A percentile compares a stretch with the other conserved stretches of the same genome.
These are phyloP conservation scores for Phytophthora macrochlamydospora DNA, from an alignment of 352 stramenopile genomes.

Conservation along the genomic window DNA sequence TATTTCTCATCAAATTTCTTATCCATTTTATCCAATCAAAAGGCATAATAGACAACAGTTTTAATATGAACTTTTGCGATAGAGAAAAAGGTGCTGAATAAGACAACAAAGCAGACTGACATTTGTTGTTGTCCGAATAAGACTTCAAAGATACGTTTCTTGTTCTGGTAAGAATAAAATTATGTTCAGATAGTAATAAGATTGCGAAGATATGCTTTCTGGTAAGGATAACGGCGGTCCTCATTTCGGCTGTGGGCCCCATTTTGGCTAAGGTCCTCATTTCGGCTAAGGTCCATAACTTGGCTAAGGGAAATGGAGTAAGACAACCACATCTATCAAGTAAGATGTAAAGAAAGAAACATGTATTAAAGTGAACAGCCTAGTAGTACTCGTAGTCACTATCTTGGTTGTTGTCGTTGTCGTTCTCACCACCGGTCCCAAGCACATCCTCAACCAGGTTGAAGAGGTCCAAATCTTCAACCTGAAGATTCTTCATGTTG, in stretches of 20 bases:
- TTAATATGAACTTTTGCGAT: too few species aligned
- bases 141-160: too few species aligned
- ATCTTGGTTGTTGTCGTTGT: constrained; percentile 1
- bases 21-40: too few species aligned
- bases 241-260: background rate
- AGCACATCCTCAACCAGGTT: background rate
- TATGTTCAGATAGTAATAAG: background rate
- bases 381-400: constrained; percentile 7
- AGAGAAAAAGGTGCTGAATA: too few species aligned
- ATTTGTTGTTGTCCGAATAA: too few species aligned
- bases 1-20: too few species aligned
- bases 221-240: background rate
- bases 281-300: background rate
- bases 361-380: background rate
- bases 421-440: background rate
- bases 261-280: background rate
- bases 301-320: background rate
- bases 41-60: too few species aligned
- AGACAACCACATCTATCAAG: background rate
- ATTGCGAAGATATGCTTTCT: background rate
- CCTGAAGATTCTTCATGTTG: background rate
- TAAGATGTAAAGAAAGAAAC: background rate
- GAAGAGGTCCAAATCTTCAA: background rate
- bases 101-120: too few species aligned
- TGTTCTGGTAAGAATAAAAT: background rate